Evolutionary conservation across 1,139 yeast species (phyloP).

Genomic region (Pichia sp.): DNA sequence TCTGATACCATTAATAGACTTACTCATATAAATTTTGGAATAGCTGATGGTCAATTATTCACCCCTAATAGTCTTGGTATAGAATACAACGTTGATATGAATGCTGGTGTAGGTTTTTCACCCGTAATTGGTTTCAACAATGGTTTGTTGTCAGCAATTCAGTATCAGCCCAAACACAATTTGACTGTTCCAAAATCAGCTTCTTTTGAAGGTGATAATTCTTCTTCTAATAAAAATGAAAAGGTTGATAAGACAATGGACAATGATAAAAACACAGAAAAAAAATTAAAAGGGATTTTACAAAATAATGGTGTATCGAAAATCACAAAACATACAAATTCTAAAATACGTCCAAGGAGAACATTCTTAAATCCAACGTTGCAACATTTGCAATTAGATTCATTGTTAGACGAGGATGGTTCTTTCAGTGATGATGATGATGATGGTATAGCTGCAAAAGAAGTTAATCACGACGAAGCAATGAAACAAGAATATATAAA

Average conservation of each 20-base stretch:
- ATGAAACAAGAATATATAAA: neutral
- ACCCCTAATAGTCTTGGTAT: constrained; percentile 14
- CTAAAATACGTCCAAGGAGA: neutral
- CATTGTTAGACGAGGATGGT: constrained; percentile 13
- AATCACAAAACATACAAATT: constrained; percentile 3
- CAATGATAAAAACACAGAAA: neutral
- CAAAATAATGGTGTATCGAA: constrained; percentile 6
- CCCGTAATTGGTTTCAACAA: constrained; percentile 18
- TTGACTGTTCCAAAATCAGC: neutral
- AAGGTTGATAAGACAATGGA: neutral
- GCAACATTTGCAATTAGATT: constrained; percentile 17
- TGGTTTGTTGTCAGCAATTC: constrained; percentile 15
- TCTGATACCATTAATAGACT: constrained; percentile 1
- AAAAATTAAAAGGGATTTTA: constrained; percentile 5
- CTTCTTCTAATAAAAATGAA: neutral
- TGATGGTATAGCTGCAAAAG: neutral
- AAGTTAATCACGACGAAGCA: neutral
- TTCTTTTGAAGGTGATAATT: neutral
- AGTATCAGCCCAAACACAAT: constrained; percentile 6
- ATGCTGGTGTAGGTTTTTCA: constrained; percentile 11
- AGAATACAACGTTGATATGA: constrained; percentile 9
- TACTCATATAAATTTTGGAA: constrained; percentile 8
- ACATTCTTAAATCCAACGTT: constrained; percentile 19
- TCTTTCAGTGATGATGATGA: constrained; percentile 2
- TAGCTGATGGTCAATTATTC: constrained; percentile 12